A percentile compares a stretch with the other conserved stretches of the same genome.
Evolutionary conservation across 257 asterid species (phyloP).

Genomic region (Cordia subcordata): DNA sequence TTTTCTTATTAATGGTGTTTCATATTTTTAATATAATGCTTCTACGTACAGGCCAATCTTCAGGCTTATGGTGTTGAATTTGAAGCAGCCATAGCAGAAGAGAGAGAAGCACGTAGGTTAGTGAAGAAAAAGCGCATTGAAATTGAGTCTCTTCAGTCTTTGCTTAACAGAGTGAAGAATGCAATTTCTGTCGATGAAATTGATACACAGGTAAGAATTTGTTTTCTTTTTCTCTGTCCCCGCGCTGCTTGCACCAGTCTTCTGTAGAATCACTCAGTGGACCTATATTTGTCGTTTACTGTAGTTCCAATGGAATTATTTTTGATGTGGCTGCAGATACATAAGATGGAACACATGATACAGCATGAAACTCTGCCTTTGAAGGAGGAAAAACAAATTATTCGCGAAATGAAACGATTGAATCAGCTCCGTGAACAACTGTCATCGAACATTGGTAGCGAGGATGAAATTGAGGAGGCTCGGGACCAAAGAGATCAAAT

Average conservation of each 20-base stretch:
- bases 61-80: conserved; percentile 58
- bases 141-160: conserved; percentile 67
- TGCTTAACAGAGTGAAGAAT: conserved; percentile 85
- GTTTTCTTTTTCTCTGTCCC: background rate
- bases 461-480: conserved; percentile 84
- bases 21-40: conserved; percentile 7
- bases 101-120: conserved; percentile 54
- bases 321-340: conserved; percentile 43
- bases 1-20: background rate
- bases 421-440: conserved; percentile 84
- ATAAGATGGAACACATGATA: conserved; percentile 62
- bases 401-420: conserved; percentile 88
- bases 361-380: conserved; percentile 83
- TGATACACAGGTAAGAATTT: conserved; percentile 56
- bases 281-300: background rate
- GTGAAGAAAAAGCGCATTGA: conserved; percentile 76
- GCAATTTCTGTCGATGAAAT: conserved; percentile 80
- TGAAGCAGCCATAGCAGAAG: conserved; percentile 60
- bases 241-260: too few species aligned
- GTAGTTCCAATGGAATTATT: conserved; percentile 1
- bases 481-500: conserved; percentile 65
- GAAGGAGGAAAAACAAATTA: conserved; percentile 76
- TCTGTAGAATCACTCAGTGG: too few species aligned
- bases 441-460: conserved; percentile 76
- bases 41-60: conserved; percentile 53